Evolutionary conservation across 345 rosid genomes (phyloP), one percentile per base, ranked within the genome.

Genomic region (Lepidium sativum): DNA sequence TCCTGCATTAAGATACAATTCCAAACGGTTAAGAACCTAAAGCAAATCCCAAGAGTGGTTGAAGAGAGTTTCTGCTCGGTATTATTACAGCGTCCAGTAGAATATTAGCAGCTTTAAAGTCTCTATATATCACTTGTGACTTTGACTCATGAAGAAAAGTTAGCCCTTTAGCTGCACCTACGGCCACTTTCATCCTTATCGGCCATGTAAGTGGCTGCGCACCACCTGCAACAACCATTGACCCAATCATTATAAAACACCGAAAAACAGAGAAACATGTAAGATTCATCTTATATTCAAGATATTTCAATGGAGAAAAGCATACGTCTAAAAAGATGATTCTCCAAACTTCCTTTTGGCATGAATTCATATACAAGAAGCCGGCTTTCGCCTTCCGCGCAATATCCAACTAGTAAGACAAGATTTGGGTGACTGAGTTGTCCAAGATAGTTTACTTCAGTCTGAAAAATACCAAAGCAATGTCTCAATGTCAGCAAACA

Each of bases 261-360:
- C 8, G 2, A 27, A 47, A 45, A 32, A 40, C 1, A 2, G 47
- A 37, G 40, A 47, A 18, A 62, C 63, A 42, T 10, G 7, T n/a
- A 54, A 44, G 68, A 48, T 12, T 42, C 34, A 33, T 14, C 40
- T 21, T 29, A 9, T 44, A n/a, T n/a, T n/a, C n/a, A n/a, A n/a
- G n/a, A n/a, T n/a, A n/a, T n/a, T n/a, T n/a, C n/a, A n/a, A n/a
- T n/a, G n/a, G n/a, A 40, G 7, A 12, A 31, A 54, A 58, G 42
- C 67, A 43, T 75, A 75, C 78, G 65, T 69, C 78, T 69, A 29
- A 75, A 75, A 33, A 75, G 78, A 81, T 92, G 98, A 75, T 92
- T 92, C 83, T 92, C 98, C 58, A 92, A 75, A 79, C 98, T 89
- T 67, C 98, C 98, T 77, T 89, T 89, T 5, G 97, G 91, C 97